These are phyloP conservation scores for Talaromyces marneffei DNA, from an alignment of 2,329 filamentous ascomycete genomes.

Conservation along the genomic window DNA sequence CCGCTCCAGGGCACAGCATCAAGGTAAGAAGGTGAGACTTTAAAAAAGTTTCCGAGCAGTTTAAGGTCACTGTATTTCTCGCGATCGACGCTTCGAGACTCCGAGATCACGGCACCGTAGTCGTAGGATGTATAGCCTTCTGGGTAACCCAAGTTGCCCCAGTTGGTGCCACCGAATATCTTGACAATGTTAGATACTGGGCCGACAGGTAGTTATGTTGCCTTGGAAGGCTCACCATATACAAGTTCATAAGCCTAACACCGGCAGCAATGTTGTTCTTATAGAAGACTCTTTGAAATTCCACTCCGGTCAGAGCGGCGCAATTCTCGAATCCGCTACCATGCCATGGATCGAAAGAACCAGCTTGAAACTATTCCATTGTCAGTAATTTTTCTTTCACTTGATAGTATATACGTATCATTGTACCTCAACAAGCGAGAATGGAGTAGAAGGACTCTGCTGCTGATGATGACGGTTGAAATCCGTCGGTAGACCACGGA, in stretches of 20 bases:
- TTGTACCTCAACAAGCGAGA: constrained; percentile 54
- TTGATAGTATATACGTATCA: no score
- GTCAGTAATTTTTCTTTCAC: background rate
- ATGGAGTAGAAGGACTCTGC: constrained; percentile 61
- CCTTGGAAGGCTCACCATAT: constrained; percentile 55
- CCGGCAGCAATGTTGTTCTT: constrained; percentile 67
- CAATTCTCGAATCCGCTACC: constrained; percentile 65
- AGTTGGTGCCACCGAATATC: constrained; percentile 74
- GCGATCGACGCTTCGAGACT: constrained; percentile 61
- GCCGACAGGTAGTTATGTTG: background rate
- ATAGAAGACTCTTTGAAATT: constrained; percentile 72
- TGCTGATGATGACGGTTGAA: constrained; percentile 51
- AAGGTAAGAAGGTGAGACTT: constrained; percentile 65
- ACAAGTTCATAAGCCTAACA: constrained; percentile 63
- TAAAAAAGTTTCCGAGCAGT: constrained; percentile 67
- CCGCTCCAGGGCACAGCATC: constrained; percentile 50
- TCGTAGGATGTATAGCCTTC: constrained; percentile 60
- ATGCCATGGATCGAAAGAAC: constrained; percentile 69
- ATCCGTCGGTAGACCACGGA: constrained; percentile 50
- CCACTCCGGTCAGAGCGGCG: constrained; percentile 59
- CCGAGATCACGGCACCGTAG: constrained; percentile 59
- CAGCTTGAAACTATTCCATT: constrained; percentile 57
- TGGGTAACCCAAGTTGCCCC: constrained; percentile 70
- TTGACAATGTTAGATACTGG: constrained; percentile 19
- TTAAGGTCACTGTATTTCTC: constrained; percentile 79